Conservation (phyloP, 2,329 filamentous ascomycete species). For the Monosporascus sp. region DNA sequence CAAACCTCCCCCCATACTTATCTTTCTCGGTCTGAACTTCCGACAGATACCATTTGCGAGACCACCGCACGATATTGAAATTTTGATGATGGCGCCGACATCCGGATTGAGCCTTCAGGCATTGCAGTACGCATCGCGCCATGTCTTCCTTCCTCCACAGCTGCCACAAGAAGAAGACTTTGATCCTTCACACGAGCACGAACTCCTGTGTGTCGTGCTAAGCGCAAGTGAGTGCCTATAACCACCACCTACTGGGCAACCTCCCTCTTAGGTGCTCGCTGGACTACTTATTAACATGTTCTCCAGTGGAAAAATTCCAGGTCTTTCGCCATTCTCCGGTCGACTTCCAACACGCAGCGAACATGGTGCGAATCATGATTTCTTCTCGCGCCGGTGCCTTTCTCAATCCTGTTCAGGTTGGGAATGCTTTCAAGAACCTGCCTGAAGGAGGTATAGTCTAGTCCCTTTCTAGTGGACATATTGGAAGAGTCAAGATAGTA, state of each 20-base stretch:
- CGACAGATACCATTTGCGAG: no score
- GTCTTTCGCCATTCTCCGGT: not conserved
- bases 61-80: not conserved
- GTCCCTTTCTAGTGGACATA: not conserved
- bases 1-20: no score
- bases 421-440: not conserved
- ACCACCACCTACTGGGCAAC: no score
- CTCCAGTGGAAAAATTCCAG: not conserved
- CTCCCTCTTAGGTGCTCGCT: not conserved
- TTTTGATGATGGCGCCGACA: not conserved
- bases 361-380: not conserved
- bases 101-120: not conserved
- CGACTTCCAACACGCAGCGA: not conserved
- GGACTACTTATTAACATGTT: not conserved
- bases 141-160: not conserved
- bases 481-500: not conserved
- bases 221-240: not conserved
- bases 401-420: not conserved
- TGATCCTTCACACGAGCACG: not conserved
- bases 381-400: not conserved
- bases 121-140: not conserved
- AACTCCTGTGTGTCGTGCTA: not conserved
- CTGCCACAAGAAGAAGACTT: not conserved
- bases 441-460: not conserved
- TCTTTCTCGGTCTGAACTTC: no score